A percentile compares a stretch with the other conserved stretches of the same genome.
Evolutionary conservation across 2,329 filamentous ascomycete genomes (phyloP).

Genomic region (Paecilomyces sp.): DNA sequence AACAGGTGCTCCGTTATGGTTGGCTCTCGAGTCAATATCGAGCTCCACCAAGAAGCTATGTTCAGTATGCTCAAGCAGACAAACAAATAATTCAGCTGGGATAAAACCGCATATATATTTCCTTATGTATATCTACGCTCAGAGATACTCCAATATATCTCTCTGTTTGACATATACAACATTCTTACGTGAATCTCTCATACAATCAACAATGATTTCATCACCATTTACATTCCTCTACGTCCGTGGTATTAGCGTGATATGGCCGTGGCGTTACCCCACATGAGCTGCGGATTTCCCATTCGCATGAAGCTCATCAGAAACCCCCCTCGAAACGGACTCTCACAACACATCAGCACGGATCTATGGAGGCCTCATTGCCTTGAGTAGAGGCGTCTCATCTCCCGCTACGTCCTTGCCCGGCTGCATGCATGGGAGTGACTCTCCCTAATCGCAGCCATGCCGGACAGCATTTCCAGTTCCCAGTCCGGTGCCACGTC

Average conservation of each 20-base stretch:
- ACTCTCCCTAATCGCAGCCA: conserved; percentile 15
- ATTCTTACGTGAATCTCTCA: no score
- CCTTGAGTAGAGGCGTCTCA: not conserved
- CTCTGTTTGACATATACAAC: no score
- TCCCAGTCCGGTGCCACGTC: conserved; percentile 41
- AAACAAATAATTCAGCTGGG: not conserved
- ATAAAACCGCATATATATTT: not conserved
- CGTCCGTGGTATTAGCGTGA: not conserved
- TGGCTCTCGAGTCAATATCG: not conserved
- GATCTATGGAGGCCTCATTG: not conserved
- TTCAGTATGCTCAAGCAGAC: not conserved
- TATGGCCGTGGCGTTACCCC: not conserved
- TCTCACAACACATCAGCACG: not conserved
- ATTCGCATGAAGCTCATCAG: not conserved
- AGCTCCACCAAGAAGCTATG: not conserved
- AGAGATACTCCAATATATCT: no score
- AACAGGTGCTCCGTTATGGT: not conserved
- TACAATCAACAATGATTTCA: no score
- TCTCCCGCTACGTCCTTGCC: not conserved
- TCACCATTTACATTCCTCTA: not conserved
- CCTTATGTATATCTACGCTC: not conserved
- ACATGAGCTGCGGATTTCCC: not conserved
- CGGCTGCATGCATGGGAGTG: not conserved
- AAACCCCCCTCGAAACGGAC: not conserved
- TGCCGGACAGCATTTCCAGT: conserved; percentile 32